Percentiles rank a stretch among this genome's conserved stretches.
phyloP scores from a whole-genome alignment of 306 rosid species.

The Corylus avellana region DNA sequence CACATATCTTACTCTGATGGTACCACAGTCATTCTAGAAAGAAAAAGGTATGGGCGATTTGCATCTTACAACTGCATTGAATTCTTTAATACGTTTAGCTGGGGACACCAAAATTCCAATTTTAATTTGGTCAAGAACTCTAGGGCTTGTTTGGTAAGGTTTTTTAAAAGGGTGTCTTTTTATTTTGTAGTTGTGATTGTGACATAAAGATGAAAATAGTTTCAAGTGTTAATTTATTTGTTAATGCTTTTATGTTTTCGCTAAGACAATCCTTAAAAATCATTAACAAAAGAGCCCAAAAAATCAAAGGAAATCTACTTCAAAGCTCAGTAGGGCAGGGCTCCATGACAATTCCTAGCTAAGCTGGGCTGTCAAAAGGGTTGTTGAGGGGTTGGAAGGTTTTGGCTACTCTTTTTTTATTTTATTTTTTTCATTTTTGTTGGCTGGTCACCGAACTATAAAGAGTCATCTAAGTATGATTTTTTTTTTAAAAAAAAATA shows the following conservation, averaged over 20 bases:
- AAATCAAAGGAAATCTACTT: neutral
- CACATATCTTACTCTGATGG: neutral
- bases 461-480: neutral
- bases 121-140: neutral
- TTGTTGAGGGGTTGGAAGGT: conserved; percentile 28
- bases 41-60: neutral
- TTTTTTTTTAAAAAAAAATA: neutral
- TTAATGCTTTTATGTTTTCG: too few species aligned
- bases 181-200: too few species aligned
- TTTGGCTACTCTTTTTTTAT: conserved; percentile 19
- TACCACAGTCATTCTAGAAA: neutral
- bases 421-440: too few species aligned
- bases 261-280: neutral
- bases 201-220: too few species aligned
- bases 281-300: too few species aligned
- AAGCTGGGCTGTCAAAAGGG: conserved; percentile 20
- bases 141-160: neutral
- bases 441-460: conserved; percentile 34
- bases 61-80: neutral
- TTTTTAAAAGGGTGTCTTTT: too few species aligned
- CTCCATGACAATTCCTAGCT: conserved; percentile 13
- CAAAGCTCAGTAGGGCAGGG: neutral
- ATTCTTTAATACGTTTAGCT: neutral
- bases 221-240: neutral
- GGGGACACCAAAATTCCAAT: neutral